Conservation (phyloP, 2,329 filamentous ascomycete genomes). For the Claviceps cyperi region DNA sequence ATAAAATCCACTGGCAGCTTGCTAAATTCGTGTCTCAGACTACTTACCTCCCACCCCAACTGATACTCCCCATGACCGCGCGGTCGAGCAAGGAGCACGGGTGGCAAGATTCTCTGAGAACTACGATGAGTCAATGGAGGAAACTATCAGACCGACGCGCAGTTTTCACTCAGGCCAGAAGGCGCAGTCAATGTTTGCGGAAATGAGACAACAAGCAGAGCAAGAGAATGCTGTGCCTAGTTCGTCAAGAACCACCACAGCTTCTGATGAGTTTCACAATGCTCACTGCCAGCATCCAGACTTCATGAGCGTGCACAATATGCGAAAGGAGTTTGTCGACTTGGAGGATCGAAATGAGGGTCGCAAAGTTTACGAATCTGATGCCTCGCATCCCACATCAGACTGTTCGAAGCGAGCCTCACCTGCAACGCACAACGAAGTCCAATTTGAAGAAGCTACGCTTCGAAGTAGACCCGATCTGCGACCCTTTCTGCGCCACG, state of each 20-base stretch:
- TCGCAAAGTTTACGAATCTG: conserved; percentile 18
- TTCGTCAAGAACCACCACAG: conserved; percentile 36
- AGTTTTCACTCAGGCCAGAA: conserved; percentile 28
- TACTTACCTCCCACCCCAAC: conserved; percentile 55
- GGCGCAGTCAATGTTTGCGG: conserved; percentile 40
- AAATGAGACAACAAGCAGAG: conserved; percentile 43
- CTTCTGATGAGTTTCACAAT: conserved; percentile 31
- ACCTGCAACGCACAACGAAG: conserved; percentile 22
- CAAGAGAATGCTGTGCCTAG: conserved; percentile 35
- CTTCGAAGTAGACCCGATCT: conserved; percentile 31
- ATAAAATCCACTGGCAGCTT: not conserved
- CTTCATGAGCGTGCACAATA: conserved; percentile 39
- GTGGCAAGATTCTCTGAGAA: conserved; percentile 41
- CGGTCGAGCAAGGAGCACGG: conserved; percentile 26
- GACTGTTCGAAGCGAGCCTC: conserved; percentile 37
- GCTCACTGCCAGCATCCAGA: conserved; percentile 38
- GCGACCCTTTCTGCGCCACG: conserved; percentile 11
- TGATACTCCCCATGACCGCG: conserved; percentile 42
- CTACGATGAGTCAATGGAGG: conserved; percentile 52
- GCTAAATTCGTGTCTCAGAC: conserved; percentile 23
- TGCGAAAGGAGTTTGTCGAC: conserved; percentile 31
- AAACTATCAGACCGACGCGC: conserved; percentile 45
- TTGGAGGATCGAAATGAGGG: conserved; percentile 20
- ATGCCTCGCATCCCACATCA: conserved; percentile 24
- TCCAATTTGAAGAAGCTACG: conserved; percentile 23